A percentile compares a stretch with the other conserved stretches of the same genome.
These are phyloP conservation scores for Kwoniella dendrophila DNA, from an alignment of 768 basidiomycete species.

Conservation along the genomic window DNA sequence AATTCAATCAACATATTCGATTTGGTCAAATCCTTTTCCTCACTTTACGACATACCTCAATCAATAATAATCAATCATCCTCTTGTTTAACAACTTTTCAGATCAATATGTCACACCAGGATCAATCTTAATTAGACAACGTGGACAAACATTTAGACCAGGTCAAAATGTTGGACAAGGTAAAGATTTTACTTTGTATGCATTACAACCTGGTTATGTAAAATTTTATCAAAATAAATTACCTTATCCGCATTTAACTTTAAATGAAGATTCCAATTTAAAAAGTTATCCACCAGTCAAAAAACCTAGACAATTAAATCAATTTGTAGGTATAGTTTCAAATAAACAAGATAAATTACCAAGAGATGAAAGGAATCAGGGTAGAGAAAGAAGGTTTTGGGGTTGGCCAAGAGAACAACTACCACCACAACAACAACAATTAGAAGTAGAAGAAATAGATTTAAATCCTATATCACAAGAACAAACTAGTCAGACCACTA, in stretches of 20 bases:
- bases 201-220: slow-evolving; percentile 84
- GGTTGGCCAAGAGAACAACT: slow-evolving; percentile 32
- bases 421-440: neutral
- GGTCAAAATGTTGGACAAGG: slow-evolving; percentile 93
- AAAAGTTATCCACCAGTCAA: slow-evolving; percentile 57
- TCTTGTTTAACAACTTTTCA: slow-evolving; percentile 50
- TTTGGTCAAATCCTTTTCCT: too few relatives aligned
- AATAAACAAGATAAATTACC: slow-evolving; percentile 83
- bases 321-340: slow-evolving; percentile 73
- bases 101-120: slow-evolving; percentile 91
- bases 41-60: slow-evolving; percentile 4
- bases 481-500: too few relatives aligned
- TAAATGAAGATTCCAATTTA: slow-evolving; percentile 23
- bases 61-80: neutral
- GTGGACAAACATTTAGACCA: slow-evolving; percentile 88
- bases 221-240: slow-evolving; percentile 71
- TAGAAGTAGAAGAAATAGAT: too few relatives aligned
- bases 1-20: too few relatives aligned
- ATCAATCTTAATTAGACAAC: slow-evolving; percentile 92
- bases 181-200: slow-evolving; percentile 92
- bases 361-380: slow-evolving; percentile 69
- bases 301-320: slow-evolving; percentile 43
- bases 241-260: slow-evolving; percentile 34
- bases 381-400: slow-evolving; percentile 80
- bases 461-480: too few relatives aligned